Base-by-base conservation (phyloP, 2,329 filamentous ascomycete species). In the Lasiodiplodia sp. region DNA sequence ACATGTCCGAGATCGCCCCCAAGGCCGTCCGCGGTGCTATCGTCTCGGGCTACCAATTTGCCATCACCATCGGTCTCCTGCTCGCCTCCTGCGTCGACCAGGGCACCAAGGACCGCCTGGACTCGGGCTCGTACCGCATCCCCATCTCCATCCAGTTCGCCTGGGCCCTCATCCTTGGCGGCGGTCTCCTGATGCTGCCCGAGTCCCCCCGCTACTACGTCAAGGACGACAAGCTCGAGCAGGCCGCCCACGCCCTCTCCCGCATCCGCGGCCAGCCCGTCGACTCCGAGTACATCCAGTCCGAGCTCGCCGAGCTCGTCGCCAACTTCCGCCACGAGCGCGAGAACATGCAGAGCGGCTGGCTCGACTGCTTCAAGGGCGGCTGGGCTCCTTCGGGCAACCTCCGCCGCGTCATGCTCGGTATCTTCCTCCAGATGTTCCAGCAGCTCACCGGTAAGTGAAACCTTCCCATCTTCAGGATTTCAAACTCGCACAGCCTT, bases 181-280 rank as follows among this genome's bases (percentile, higher is more conserved):
- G 75, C 58, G 93, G 93, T 75, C 87, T 96, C 34, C 79, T 94
- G 72, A 80, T 93, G 75, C 89, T 97, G 8, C 93, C 93, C 69
- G 93, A 96, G 79, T 95, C 92, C 0, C 93, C 93, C 62, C 91
- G 93, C 76, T 96, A 90, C 86, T 95, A 87, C 76, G 91, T 97
- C 82, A 93, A 92, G 85, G 90, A 89, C 79, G 91, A 91, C 68
- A 83, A 88, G 70, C 84, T 93, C 65, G 87, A 90, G 52, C 77
- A 85, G 68, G 93, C 93, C 40, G 86, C 89, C 69, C 70, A 80
- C 1, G 82, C 88, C 14, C 86, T 97, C 7, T 81, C 87, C 68
- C 87, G 85, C 69, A 87, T 97, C 38, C 92, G 93, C 78, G 92
- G 91, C 70, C 91, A 96, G 83, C 86, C 90, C 60, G 76, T 81